Evolutionary conservation across 345 rosid species (phyloP).

Genomic region (Gossypium australe): DNA sequence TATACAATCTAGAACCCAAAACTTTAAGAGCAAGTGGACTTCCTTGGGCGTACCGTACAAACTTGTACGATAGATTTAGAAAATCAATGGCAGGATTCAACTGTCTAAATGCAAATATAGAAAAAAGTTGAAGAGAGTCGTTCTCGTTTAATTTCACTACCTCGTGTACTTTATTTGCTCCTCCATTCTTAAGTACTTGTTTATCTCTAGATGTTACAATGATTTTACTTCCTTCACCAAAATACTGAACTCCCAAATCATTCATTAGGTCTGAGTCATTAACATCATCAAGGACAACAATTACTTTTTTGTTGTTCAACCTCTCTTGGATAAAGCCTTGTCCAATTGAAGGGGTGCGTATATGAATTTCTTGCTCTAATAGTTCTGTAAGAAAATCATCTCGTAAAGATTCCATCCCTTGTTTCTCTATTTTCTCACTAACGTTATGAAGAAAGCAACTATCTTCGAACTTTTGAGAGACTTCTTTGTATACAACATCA

Average conservation of each 20-base stretch:
- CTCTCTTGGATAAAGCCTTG: neutral
- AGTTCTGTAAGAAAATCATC: neutral
- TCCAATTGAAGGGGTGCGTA: neutral
- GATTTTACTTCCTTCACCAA: neutral
- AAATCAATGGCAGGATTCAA: neutral
- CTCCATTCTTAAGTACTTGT: neutral
- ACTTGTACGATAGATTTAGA: neutral
- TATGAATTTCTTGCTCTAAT: neutral
- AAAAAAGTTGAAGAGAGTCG: neutral
- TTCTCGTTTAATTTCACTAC: neutral
- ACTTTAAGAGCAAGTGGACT: neutral
- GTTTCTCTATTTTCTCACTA: neutral
- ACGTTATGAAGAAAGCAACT: neutral
- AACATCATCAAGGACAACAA: neutral
- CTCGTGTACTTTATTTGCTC: neutral
- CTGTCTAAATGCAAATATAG: neutral
- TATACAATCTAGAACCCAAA: neutral
- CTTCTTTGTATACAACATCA: neutral
- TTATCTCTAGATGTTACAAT: neutral
- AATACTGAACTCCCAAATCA: neutral
- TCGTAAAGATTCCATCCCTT: neutral
- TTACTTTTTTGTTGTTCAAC: neutral
- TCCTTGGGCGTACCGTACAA: neutral
- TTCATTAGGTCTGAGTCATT: neutral
- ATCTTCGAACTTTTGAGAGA: neutral